A percentile compares a stretch with the other conserved stretches of the same genome.
phyloP scores from a whole-genome alignment of 169 alveolate species.

The Eimeria necatrix region DNA sequence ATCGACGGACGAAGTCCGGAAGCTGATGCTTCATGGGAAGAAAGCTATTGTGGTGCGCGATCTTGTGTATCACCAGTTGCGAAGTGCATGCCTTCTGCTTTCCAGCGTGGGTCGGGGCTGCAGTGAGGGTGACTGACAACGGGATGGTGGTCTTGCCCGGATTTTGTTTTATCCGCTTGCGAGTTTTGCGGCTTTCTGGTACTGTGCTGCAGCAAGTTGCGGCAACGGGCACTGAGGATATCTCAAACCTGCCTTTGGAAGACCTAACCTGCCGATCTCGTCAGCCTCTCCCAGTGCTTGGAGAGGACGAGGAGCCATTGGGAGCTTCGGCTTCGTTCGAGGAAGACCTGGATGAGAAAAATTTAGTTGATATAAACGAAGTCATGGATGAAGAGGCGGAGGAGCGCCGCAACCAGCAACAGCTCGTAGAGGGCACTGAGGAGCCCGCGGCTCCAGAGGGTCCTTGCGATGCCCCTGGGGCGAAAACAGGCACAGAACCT shows the following conservation, averaged over 20 bases:
- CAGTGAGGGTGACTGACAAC: too few species aligned
- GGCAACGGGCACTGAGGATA: conserved; percentile 75
- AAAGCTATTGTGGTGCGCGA: conserved; percentile 87
- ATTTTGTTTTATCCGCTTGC: not conserved
- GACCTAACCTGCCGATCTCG: conserved; percentile 68
- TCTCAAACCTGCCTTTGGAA: conserved; percentile 57
- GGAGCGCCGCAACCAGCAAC: conserved; percentile 61
- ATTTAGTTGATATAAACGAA: conserved; percentile 85
- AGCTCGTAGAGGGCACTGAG: conserved; percentile 67
- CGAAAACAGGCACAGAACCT: not conserved
- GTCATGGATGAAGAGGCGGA: conserved; percentile 86
- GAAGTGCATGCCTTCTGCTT: too few species aligned
- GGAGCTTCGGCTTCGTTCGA: conserved; percentile 59
- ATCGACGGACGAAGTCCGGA: conserved; percentile 90
- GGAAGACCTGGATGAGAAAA: conserved; percentile 84
- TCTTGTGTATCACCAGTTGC: too few species aligned
- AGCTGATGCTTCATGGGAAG: conserved; percentile 91
- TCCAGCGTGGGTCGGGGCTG: too few species aligned
- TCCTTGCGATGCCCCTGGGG: conserved; percentile 9
- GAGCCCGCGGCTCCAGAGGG: conserved; percentile 18
- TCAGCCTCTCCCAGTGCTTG: conserved; percentile 76
- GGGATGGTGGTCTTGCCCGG: too few species aligned
- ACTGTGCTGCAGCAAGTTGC: conserved; percentile 77
- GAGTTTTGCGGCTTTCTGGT: not conserved
- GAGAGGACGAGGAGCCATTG: conserved; percentile 71